Percentiles rank a stretch among this genome's conserved stretches.
These are phyloP conservation scores for Phytophthora kernoviae DNA, from an alignment of 352 stramenopile species.

Conservation along the genomic window DNA sequence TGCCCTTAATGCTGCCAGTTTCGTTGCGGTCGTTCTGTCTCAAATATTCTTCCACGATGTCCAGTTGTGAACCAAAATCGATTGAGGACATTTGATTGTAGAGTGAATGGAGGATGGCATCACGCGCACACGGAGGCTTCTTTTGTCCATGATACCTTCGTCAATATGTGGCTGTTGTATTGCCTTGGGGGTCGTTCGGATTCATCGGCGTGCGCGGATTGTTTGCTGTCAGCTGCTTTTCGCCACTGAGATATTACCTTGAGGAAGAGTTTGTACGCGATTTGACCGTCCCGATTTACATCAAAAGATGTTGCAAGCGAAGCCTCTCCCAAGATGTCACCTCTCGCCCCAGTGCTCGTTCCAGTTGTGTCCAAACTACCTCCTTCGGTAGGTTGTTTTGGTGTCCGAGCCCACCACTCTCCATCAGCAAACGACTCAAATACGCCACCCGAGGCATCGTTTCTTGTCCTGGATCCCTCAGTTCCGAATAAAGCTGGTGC, in stretches of 20 bases:
- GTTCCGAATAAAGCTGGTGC: constrained; percentile 33
- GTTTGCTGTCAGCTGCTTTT: constrained; percentile 6
- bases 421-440: constrained; percentile 54
- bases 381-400: constrained; percentile 34
- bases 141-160: constrained; percentile 3
- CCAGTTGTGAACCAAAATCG: constrained; percentile 68
- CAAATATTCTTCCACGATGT: constrained; percentile 70
- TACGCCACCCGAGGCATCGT: constrained; percentile 48
- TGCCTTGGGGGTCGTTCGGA: background rate
- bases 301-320: constrained; percentile 75
- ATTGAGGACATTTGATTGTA: constrained; percentile 72
- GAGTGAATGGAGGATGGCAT: constrained; percentile 52
- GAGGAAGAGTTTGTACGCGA: constrained; percentile 79
- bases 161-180: constrained; percentile 3
- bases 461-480: constrained; percentile 10
- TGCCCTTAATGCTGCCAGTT: constrained; percentile 37
- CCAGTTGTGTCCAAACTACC: constrained; percentile 38
- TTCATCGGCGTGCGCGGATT: constrained; percentile 3
- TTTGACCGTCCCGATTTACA: constrained; percentile 52
- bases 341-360: constrained; percentile 31
- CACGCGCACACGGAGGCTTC: constrained; percentile 14
- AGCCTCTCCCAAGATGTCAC: constrained; percentile 38
- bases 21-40: constrained; percentile 30
- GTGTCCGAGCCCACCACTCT: constrained; percentile 27
- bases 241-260: constrained; percentile 73